Base-by-base conservation (phyloP, 192 early-diverging fungal species). In the Lunasporangiospora selenospora region DNA sequence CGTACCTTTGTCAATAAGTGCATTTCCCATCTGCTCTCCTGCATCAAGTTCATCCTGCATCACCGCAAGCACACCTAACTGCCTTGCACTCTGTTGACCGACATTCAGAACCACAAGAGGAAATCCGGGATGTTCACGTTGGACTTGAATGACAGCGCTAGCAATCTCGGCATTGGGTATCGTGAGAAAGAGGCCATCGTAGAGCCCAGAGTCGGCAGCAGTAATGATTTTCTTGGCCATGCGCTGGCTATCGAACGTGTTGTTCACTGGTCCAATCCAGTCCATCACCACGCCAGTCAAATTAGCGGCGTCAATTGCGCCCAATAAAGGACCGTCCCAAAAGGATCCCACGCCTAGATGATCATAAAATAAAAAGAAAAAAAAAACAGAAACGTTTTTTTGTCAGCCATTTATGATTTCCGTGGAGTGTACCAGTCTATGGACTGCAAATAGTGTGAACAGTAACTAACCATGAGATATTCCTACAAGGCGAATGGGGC, bases 51-150 rank as follows among this genome's bases (percentile, higher is more conserved):
- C 61, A 26, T 73, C 55, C 49, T 73, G 69, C 12, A 73, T 21
- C 5, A 73, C 69, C 2, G 69, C n/a, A 27, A 73, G 29, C 18
- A 58, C 12, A 4, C 55, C 54, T 12, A 57, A 31, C 41, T 73
- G 69, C n/a, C 29, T 39, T 26, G 69, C 69, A 12, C 26, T 53
- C 38, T 57, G 53, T n/a, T 45, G 39, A 1, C 69, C 69, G 7
- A 62, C 61, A 40, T 73, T 73, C 41, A 58, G 39, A 27, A 73
- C 61, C 1, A 73, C 69, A 1, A 73, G 45, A 7, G 69, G 69
- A 31, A 63, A 12, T 13, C 48, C 61, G 12, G 21, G 41, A 29
- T 55, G 47, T 10, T 58, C 39, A 6, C 60, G 45, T 1, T 29
- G 31, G 7, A 58, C 53, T 2, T 58, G 53, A 5, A 62, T 58